Evolutionary conservation across 192 early-diverging fungal genomes (phyloP).

Genomic region (Linnemannia elongata): DNA sequence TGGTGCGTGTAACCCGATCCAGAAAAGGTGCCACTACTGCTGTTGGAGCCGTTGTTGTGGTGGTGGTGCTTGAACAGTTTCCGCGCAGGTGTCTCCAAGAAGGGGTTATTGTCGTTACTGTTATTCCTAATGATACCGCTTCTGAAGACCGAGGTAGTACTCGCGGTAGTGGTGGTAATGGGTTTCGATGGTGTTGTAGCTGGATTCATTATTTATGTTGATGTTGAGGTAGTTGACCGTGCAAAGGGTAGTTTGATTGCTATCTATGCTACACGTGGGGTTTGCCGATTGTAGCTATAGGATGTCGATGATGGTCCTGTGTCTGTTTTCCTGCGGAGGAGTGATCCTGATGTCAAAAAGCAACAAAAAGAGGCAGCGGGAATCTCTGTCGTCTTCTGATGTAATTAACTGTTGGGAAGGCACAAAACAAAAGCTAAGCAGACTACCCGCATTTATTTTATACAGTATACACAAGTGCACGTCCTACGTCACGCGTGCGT

Average conservation of each 20-base stretch:
- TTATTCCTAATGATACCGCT: not conserved
- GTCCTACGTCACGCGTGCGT: no score
- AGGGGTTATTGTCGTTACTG: constrained; percentile 22
- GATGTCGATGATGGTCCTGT: no score
- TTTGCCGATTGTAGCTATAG: no score
- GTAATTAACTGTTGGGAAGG: not conserved
- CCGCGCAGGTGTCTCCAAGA: constrained; percentile 27
- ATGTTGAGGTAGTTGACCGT: not conserved
- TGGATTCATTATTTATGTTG: not conserved
- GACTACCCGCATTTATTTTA: no score
- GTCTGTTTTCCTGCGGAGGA: no score
- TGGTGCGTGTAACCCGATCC: not conserved
- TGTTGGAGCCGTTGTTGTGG: not conserved
- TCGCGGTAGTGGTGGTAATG: not conserved
- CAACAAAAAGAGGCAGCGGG: no score
- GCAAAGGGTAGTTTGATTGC: not conserved
- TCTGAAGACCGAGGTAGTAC: not conserved
- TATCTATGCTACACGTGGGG: no score
- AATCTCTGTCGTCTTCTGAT: no score
- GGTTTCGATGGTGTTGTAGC: not conserved
- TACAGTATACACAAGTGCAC: no score
- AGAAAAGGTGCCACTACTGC: no score
- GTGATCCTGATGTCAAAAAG: no score
- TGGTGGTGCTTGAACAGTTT: constrained; percentile 23
- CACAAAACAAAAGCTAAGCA: not conserved